Conservation (phyloP, 305 asterid species). For the Vinca major region DNA sequence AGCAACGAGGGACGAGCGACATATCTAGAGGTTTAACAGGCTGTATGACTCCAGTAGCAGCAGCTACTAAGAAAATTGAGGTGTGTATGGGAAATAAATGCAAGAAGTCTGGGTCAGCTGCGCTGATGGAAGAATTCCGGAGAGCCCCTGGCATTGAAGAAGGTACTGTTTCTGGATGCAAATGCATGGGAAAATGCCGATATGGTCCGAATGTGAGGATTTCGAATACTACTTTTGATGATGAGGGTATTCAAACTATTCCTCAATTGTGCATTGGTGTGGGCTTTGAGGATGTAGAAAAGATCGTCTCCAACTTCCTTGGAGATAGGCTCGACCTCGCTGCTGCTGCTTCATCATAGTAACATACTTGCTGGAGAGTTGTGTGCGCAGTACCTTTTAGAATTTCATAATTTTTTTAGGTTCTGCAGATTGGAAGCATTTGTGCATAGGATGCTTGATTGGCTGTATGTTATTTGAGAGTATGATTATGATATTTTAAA, state of each 20-base stretch:
- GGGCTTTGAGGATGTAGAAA: constrained; percentile 61
- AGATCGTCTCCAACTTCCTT: constrained; percentile 45
- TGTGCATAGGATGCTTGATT: background rate
- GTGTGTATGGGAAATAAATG: constrained; percentile 96
- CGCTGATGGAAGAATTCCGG: constrained; percentile 49
- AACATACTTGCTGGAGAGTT: background rate
- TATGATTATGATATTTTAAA: too few relatives aligned
- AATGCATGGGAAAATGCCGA: constrained; percentile 85
- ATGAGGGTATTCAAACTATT: constrained; percentile 3
- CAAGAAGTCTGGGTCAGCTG: constrained; percentile 58
- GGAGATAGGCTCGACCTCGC: constrained; percentile 26
- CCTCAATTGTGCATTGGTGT: constrained; percentile 48
- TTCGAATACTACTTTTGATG: constrained; percentile 12
- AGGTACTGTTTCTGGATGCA: constrained; percentile 68
- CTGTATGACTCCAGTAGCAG: constrained; percentile 5
- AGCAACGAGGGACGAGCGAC: too few relatives aligned
- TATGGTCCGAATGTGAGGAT: constrained; percentile 79
- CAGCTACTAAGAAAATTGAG: constrained; percentile 40
- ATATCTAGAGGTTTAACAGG: background rate
- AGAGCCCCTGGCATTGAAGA: constrained; percentile 51
- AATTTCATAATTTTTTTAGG: too few relatives aligned
- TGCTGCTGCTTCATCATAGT: constrained; percentile 25
- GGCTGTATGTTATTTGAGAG: too few relatives aligned
- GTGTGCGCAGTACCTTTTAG: too few relatives aligned
- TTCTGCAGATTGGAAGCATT: background rate